Conservation (phyloP, 257 asterid species). For the Misopates orontium region DNA sequence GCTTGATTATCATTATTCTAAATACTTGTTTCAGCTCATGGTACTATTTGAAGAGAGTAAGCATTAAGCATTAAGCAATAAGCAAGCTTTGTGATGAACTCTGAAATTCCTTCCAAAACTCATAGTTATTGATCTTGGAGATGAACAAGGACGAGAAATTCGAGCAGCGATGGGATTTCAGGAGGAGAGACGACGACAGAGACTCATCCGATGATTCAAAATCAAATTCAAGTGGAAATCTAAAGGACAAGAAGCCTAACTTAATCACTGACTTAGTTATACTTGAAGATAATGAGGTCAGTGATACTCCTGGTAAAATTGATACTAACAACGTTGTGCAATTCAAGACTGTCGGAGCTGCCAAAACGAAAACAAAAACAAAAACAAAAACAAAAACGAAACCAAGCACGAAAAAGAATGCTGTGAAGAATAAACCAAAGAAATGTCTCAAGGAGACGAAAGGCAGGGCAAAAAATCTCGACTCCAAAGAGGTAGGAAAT, state of each 20-base stretch:
- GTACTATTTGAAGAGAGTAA: constrained; percentile 13
- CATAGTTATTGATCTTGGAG: neutral
- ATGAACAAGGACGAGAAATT: constrained; percentile 40
- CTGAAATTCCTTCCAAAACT: neutral
- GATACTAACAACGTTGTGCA: neutral
- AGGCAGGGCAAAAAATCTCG: constrained; percentile 16
- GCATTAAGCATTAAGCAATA: neutral
- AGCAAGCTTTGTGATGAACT: constrained; percentile 1
- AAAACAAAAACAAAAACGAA: constrained; percentile 23
- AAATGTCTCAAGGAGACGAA: constrained; percentile 18
- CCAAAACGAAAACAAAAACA: constrained; percentile 23
- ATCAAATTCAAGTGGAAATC: constrained; percentile 35
- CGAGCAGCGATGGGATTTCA: constrained; percentile 58
- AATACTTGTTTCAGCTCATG: constrained; percentile 2
- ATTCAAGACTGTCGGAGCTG: constrained; percentile 16
- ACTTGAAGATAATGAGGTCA: constrained; percentile 30
- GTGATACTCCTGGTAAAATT: constrained; percentile 14
- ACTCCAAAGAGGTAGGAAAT: constrained; percentile 23
- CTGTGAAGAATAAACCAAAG: constrained; percentile 15
- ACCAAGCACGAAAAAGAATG: constrained; percentile 26
- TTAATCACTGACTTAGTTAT: constrained; percentile 27
- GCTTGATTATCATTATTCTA: neutral
- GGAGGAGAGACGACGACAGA: constrained; percentile 46
- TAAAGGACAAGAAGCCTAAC: constrained; percentile 29
- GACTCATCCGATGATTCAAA: constrained; percentile 55